Conservation (phyloP, 208 protist species). For the Acanthamoeba sp. region DNA sequence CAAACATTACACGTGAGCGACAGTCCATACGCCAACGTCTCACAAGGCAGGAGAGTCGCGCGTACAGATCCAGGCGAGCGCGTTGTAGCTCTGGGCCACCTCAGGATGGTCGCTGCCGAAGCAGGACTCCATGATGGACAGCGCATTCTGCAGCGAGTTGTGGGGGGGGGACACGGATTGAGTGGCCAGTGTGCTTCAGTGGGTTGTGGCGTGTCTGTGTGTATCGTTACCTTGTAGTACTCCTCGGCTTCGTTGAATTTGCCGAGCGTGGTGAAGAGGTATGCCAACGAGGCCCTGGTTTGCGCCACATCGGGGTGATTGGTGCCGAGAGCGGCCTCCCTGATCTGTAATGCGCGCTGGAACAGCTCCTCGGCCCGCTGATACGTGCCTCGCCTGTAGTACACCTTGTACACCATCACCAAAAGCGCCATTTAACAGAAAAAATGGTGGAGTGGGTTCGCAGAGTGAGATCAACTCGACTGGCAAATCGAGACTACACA, state of each 20-base stretch:
- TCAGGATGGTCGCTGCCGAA: constrained; percentile 73
- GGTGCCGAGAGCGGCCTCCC: constrained; percentile 60
- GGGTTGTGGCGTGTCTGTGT: no score
- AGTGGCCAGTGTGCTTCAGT: neutral
- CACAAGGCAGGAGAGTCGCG: neutral
- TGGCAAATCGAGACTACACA: no score
- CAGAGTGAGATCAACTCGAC: neutral
- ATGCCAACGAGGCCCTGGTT: constrained; percentile 61
- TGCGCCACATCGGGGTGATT: constrained; percentile 70
- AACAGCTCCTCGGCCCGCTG: constrained; percentile 50
- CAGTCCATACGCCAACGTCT: neutral
- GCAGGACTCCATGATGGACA: constrained; percentile 68
- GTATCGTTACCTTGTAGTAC: constrained; percentile 66
- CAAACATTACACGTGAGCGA: neutral
- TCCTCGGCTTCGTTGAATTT: constrained; percentile 72
- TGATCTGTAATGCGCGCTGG: constrained; percentile 55
- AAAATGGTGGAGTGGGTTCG: no score
- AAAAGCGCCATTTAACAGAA: no score
- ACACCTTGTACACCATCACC: no score
- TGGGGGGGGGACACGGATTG: neutral
- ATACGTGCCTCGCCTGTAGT: constrained; percentile 46
- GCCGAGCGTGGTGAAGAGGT: constrained; percentile 72
- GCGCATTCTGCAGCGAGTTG: constrained; percentile 17
- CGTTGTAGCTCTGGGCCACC: constrained; percentile 73
- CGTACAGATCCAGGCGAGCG: constrained; percentile 76